Percentiles rank a stretch among this genome's conserved stretches.
phyloP scores from a whole-genome alignment of 1,139 yeast genomes.

The Yamadazyma conglobata region DNA sequence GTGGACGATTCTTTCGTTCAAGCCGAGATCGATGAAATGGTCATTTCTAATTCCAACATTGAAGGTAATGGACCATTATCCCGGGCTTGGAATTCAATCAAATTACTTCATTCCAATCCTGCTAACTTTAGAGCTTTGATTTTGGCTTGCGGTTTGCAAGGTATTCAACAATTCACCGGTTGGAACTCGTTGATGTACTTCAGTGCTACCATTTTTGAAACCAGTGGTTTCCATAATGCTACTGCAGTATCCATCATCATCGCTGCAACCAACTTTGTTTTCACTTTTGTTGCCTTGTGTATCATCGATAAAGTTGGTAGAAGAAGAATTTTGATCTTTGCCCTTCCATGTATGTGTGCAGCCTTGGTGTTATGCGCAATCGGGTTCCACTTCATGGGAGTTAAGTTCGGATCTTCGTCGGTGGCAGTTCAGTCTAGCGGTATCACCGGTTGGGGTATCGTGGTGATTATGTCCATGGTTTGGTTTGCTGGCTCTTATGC shows the following conservation, averaged over 20 bases:
- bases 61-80: conserved; percentile 54
- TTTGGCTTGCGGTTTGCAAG: conserved; percentile 89
- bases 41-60: conserved; percentile 54
- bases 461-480: conserved; percentile 82
- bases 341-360: conserved; percentile 76
- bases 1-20: conserved; percentile 57
- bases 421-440: conserved; percentile 42
- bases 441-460: conserved; percentile 80
- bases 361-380: conserved; percentile 79
- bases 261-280: conserved; percentile 88
- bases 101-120: conserved; percentile 68
- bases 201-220: conserved; percentile 83
- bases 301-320: conserved; percentile 86
- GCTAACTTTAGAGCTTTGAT: conserved; percentile 84
- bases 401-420: conserved; percentile 50
- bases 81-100: conserved; percentile 60
- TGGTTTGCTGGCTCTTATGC: conserved; percentile 86
- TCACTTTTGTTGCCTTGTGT: conserved; percentile 78
- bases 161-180: conserved; percentile 93
- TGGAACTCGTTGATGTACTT: conserved; percentile 94
- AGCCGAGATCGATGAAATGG: conserved; percentile 57
- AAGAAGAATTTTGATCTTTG: conserved; percentile 67
- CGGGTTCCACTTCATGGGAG: conserved; percentile 80
- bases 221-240: conserved; percentile 81
- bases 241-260: conserved; percentile 91